These are phyloP conservation scores for Xylariaceae sp. DNA, from an alignment of 2,329 filamentous ascomycete species.

Conservation along the genomic window DNA sequence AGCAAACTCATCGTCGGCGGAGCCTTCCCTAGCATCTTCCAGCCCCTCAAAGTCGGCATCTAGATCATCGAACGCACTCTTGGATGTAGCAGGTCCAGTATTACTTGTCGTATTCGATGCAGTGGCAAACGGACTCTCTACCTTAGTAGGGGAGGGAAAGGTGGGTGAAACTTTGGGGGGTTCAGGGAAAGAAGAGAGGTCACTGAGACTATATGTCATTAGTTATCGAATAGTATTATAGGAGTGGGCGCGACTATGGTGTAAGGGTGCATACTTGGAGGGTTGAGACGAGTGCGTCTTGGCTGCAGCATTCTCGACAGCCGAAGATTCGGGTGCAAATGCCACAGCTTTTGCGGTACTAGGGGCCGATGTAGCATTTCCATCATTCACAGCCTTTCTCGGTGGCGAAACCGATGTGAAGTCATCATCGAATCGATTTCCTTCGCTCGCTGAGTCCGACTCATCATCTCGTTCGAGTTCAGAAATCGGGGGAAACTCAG, in stretches of 20 bases:
- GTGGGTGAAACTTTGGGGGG: slow-evolving; percentile 35
- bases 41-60: slow-evolving; percentile 79
- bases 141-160: slow-evolving; percentile 28
- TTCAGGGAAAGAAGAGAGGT: slow-evolving; percentile 27
- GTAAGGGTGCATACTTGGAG: slow-evolving; percentile 26
- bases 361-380: slow-evolving; percentile 25
- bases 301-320: slow-evolving; percentile 17
- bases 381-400: slow-evolving; percentile 31
- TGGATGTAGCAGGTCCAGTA: slow-evolving; percentile 35
- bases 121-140: slow-evolving; percentile 31
- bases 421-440: slow-evolving; percentile 88
- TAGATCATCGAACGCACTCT: slow-evolving; percentile 67
- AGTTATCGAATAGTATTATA: slow-evolving; percentile 13
- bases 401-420: slow-evolving; percentile 65
- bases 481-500: slow-evolving; percentile 92
- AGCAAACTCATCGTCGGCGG: slow-evolving; percentile 74
- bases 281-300: slow-evolving; percentile 24
- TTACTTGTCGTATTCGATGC: slow-evolving; percentile 34
- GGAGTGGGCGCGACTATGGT: slow-evolving; percentile 5
- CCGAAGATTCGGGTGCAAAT: slow-evolving; percentile 25
- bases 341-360: slow-evolving; percentile 28
- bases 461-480: slow-evolving; percentile 78
- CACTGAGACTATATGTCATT: slow-evolving; percentile 24
- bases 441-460: slow-evolving; percentile 74
- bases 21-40: slow-evolving; percentile 78